Base-by-base conservation (phyloP, 768 basidiomycete genomes). In the Mycena filopes region DNA sequence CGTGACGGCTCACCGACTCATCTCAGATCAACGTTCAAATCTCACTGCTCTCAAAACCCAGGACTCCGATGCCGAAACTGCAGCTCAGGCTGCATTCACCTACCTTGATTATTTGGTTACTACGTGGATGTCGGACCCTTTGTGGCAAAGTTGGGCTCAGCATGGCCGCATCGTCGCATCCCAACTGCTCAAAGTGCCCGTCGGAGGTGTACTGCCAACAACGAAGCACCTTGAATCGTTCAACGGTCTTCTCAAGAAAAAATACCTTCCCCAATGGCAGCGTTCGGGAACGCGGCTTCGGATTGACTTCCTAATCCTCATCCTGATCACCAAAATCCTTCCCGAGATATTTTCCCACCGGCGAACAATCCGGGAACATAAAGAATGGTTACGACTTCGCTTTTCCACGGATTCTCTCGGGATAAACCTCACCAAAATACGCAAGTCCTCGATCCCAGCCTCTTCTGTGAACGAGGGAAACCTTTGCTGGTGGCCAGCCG, bases 211-310 rank as follows among this genome's bases (percentile, higher is more conserved):
- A 21, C 25, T 76, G 0, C 61, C 75, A 0, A 78, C 77, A 8
- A 77, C 77, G 6, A 78, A 78, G 26, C 77, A 78, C 55, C 67
- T 78, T 3, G 75, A 79, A 60, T 70, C 74, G 2, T 76, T 79
- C 60, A 78, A 79, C 38, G 65, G 71, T 3, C 38, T 69, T 9
- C 63, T 78, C 4, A 78, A 79, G 56, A 26, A 43, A 1, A 74
- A 72, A 53, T 62, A 78, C 41, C 25, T 79, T 1, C 63, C 48
- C 1, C 69, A 60, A 20, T 73, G 68, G 68, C 70, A 77, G 42
- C 68, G 70, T 10, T 64, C 55, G 20, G 74, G 75, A 2, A 58
- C 58, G 8, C 68, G 73, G 1, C 71, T 79, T 23, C 71, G 78
- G 0, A 67, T 75, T 36, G 77, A 78, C 55, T 51, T 77, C 18